A percentile compares a stretch with the other conserved stretches of the same genome.
Conservation (phyloP, 176 grass and related monocot species). For the Oryza meyeriana region DNA sequence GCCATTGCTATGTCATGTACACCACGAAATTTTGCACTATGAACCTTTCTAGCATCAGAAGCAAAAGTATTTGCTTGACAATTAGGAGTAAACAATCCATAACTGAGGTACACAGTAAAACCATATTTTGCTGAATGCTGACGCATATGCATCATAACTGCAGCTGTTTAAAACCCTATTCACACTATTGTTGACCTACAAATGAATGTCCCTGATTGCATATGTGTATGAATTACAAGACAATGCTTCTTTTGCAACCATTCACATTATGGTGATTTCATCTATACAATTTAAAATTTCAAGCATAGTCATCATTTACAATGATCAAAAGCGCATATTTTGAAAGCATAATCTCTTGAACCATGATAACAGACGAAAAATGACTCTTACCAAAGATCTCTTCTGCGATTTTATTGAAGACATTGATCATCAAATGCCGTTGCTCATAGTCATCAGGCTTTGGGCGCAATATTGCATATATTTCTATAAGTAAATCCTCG, state of each 20-base stretch:
- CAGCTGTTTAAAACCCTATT: constrained; percentile 4
- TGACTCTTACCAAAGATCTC: constrained; percentile 61
- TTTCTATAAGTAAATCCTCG: constrained; percentile 57
- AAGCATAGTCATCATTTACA: background rate
- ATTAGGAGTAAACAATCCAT: background rate
- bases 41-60: background rate
- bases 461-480: constrained; percentile 54
- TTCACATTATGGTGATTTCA: background rate
- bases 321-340: constrained; percentile 1
- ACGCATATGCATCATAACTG: background rate
- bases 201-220: constrained; percentile 5
- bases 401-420: constrained; percentile 57
- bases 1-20: constrained; percentile 4
- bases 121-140: background rate
- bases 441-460: constrained; percentile 66
- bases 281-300: background rate
- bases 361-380: background rate
- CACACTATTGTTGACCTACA: background rate
- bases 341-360: background rate
- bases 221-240: constrained; percentile 8
- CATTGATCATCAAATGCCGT: constrained; percentile 40
- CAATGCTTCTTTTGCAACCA: constrained; percentile 1
- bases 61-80: background rate
- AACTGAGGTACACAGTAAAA: constrained; percentile 19
- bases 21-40: background rate